Conservation (phyloP, 805 yeast genomes). For the Saccharomyces eubayanus region DNA sequence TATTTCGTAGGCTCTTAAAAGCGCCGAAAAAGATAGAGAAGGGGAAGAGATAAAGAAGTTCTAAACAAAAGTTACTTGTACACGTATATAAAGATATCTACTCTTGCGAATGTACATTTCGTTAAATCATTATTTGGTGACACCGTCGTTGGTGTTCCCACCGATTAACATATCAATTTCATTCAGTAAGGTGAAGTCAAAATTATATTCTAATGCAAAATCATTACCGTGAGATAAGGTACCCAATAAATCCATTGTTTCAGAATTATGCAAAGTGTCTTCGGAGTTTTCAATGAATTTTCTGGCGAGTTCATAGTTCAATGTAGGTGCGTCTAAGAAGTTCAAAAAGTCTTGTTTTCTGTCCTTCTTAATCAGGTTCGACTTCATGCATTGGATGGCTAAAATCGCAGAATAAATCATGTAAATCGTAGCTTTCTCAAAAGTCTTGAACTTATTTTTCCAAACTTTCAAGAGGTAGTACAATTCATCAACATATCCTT, state of each 20-base stretch:
- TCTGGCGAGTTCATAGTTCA: constrained; percentile 23
- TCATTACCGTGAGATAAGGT: constrained; percentile 24
- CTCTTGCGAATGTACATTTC: not conserved
- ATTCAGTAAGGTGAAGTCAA: constrained; percentile 25
- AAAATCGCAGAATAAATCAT: constrained; percentile 25
- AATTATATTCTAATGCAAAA: constrained; percentile 26
- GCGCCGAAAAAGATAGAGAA: not conserved
- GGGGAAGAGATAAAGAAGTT: not conserved
- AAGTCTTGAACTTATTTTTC: constrained; percentile 13
- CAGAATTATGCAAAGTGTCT: constrained; percentile 12
- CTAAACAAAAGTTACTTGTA: not conserved
- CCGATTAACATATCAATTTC: constrained; percentile 26
- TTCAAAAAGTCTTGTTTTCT: constrained; percentile 10
- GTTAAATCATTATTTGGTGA: not conserved
- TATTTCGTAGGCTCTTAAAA: not conserved
- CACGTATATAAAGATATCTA: not conserved
- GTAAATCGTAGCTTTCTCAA: constrained; percentile 21
- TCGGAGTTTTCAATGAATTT: constrained; percentile 19
- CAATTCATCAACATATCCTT: constrained; percentile 22
- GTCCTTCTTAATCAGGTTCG: constrained; percentile 13
- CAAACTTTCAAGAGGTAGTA: constrained; percentile 14
- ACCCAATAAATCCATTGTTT: constrained; percentile 21
- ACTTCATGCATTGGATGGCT: constrained; percentile 24
- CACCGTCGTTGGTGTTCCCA: not conserved
- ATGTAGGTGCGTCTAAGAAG: constrained; percentile 16